phyloP scores from a whole-genome alignment of 2,329 filamentous ascomycete genomes.

The Xylariaceae sp. region DNA sequence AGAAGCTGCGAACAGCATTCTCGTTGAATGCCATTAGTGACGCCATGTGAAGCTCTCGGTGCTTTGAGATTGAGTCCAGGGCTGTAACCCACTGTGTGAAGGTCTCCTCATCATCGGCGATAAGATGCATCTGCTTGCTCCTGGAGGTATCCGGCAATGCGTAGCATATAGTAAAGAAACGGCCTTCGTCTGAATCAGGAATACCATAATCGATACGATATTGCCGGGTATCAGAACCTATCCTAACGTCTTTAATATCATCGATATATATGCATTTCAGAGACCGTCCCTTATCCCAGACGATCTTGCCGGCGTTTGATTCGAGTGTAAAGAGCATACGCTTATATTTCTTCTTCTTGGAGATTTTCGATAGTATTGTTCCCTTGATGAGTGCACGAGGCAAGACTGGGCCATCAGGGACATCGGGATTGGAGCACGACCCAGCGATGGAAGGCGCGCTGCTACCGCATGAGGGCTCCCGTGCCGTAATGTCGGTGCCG shows the following conservation, averaged over 20 bases:
- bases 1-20: constrained; percentile 81
- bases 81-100: constrained; percentile 84
- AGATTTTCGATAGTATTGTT: constrained; percentile 80
- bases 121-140: constrained; percentile 86
- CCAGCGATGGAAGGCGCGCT: constrained; percentile 55
- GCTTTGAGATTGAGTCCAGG: constrained; percentile 81
- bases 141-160: constrained; percentile 79
- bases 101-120: constrained; percentile 75
- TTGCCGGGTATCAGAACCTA: constrained; percentile 82
- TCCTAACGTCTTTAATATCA: constrained; percentile 89
- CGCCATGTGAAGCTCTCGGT: constrained; percentile 88
- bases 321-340: constrained; percentile 77
- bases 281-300: constrained; percentile 80
- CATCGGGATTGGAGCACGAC: constrained; percentile 46
- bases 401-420: constrained; percentile 72
- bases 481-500: constrained; percentile 50
- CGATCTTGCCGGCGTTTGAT: constrained; percentile 82
- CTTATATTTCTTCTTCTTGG: constrained; percentile 79
- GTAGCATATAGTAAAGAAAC: constrained; percentile 92
- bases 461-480: constrained; percentile 57
- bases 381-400: constrained; percentile 80
- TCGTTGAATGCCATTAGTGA: constrained; percentile 87
- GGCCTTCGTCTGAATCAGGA: constrained; percentile 68
- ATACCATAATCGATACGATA: constrained; percentile 86
- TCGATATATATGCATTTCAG: constrained; percentile 92